Evolutionary conservation across 257 asterid genomes (phyloP).

Genomic region (Capsicum pubescens): DNA sequence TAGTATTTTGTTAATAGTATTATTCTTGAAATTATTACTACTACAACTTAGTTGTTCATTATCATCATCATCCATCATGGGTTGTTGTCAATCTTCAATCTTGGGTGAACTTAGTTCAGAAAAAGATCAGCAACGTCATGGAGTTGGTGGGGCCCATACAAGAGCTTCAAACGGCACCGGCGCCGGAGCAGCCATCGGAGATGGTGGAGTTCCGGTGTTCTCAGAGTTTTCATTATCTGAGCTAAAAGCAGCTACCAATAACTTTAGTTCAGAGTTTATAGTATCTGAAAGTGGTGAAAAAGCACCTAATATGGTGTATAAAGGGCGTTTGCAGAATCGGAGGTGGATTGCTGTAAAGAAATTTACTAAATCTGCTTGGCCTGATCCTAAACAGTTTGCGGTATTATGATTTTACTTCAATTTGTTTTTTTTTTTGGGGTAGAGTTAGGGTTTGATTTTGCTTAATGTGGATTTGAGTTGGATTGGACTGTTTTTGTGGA

Average conservation of each 20-base stretch:
- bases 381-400: conserved; percentile 94
- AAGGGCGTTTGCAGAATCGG: conserved; percentile 79
- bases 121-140: conserved; percentile 59
- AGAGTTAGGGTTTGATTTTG: conserved; percentile 32
- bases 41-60: no score
- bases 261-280: conserved; percentile 85
- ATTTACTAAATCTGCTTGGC: conserved; percentile 90
- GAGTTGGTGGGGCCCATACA: conserved; percentile 47
- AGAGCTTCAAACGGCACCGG: conserved; percentile 55
- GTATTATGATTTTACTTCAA: conserved; percentile 36
- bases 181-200: conserved; percentile 51
- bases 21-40: conserved; percentile 24
- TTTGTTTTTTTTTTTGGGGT: not conserved
- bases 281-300: conserved; percentile 97
- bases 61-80: conserved; percentile 48
- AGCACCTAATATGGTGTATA: conserved; percentile 88
- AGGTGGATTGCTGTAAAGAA: conserved; percentile 96
- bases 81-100: conserved; percentile 67
- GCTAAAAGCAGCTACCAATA: conserved; percentile 81
- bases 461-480: not conserved
- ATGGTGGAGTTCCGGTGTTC: conserved; percentile 51
- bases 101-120: conserved; percentile 46
- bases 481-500: no score
- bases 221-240: conserved; percentile 82
- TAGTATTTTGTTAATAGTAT: no score